Conservation (phyloP, 163 green algal genomes). For the Smithsoniella earleae region DNA sequence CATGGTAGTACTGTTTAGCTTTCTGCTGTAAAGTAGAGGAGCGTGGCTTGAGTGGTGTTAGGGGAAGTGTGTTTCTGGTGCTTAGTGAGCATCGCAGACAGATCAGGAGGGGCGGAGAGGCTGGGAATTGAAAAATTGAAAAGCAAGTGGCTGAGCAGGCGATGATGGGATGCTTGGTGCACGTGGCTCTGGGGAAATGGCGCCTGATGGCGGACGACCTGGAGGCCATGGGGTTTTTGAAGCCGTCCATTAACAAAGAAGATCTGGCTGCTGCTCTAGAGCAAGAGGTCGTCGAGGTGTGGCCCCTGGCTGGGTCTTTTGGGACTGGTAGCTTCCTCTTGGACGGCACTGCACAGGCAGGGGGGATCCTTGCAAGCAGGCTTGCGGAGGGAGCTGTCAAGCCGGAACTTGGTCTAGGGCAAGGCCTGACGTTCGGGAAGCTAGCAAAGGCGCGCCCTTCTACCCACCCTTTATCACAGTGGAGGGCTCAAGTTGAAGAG, state of each 20-base stretch:
- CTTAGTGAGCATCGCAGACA: no score
- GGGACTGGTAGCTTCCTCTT: background rate
- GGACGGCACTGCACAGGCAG: conserved; percentile 17
- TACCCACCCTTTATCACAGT: no score
- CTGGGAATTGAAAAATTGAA: no score
- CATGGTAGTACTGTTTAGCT: no score
- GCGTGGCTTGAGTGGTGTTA: no score
- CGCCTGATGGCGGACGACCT: conserved; percentile 37
- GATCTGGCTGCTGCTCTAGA: conserved; percentile 34
- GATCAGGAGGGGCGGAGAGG: no score
- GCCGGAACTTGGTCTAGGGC: conserved; percentile 11
- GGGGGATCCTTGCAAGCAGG: background rate
- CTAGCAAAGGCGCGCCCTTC: conserved; percentile 39
- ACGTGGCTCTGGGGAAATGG: conserved; percentile 39
- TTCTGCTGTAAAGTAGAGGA: no score
- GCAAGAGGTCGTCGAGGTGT: conserved; percentile 29
- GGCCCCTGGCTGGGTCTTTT: conserved; percentile 14
- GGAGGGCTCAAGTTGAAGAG: no score
- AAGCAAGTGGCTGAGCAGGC: no score
- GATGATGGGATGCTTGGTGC: conserved; percentile 48
- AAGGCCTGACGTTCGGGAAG: conserved; percentile 37
- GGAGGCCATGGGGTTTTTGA: conserved; percentile 44
- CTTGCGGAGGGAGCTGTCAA: background rate
- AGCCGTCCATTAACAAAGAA: conserved; percentile 39
- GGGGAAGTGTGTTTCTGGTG: no score